Evolutionary conservation across 108 stramenopile species (phyloP).

Genomic region (Nitzschia palea): DNA sequence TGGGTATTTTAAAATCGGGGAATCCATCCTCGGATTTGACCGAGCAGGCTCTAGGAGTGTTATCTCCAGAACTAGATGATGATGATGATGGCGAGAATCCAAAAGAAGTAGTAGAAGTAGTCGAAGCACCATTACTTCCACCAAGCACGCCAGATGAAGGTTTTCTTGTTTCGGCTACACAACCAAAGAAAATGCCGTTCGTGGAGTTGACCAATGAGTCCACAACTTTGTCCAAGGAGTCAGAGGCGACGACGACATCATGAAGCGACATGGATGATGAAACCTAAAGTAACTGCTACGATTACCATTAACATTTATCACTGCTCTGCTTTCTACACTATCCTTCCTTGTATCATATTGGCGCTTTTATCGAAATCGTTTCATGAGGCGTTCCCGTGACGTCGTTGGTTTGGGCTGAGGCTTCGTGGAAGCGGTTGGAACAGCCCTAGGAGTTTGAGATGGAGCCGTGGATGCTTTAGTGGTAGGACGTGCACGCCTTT

Average conservation of each 20-base stretch:
- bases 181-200: constrained; percentile 14
- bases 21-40: constrained; percentile 14
- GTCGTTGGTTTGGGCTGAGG: constrained; percentile 6
- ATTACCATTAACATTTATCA: no score
- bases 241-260: no score
- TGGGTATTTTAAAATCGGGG: constrained; percentile 39
- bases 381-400: constrained; percentile 26
- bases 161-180: constrained; percentile 16
- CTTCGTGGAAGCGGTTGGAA: not conserved
- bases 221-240: no score
- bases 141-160: constrained; percentile 4
- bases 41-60: constrained; percentile 5
- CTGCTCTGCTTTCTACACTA: no score
- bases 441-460: no score
- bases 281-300: no score
- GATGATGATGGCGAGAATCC: not conserved
- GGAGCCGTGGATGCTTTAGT: not conserved
- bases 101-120: not conserved
- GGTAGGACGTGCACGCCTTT: not conserved
- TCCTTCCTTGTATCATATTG: no score
- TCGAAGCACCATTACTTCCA: not conserved
- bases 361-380: constrained; percentile 23
- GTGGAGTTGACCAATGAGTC: no score
- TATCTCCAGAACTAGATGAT: constrained; percentile 8
- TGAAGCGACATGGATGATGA: no score